Percentiles rank a stretch among this genome's conserved stretches.
Evolutionary conservation across 2,329 filamentous ascomycete genomes (phyloP).

Genomic region (Aspergillus brasiliensis): DNA sequence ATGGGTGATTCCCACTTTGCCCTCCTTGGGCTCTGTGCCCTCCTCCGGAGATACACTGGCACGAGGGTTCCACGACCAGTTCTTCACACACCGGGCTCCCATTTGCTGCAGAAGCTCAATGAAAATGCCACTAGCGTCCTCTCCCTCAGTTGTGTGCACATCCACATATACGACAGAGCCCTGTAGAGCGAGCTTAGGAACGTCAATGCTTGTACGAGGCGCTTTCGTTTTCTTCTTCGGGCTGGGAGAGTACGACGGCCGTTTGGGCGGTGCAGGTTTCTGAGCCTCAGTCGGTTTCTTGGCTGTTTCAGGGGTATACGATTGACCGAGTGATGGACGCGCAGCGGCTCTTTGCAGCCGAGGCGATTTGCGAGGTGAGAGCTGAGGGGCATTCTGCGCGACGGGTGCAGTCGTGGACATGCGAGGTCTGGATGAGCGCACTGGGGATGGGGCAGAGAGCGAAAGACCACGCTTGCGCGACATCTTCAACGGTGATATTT

Average conservation of each 20-base stretch:
- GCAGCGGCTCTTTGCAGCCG: slow-evolving; percentile 17
- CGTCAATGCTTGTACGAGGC: slow-evolving; percentile 26
- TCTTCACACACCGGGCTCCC: slow-evolving; percentile 76
- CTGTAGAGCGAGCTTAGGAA: slow-evolving; percentile 53
- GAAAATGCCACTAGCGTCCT: slow-evolving; percentile 79
- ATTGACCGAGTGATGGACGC: slow-evolving; percentile 13
- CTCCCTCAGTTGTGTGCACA: slow-evolving; percentile 78
- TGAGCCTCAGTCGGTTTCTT: slow-evolving; percentile 15
- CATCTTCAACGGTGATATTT: slow-evolving; percentile 50
- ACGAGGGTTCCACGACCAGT: slow-evolving; percentile 74
- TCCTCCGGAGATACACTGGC: slow-evolving; percentile 41
- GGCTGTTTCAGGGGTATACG: slow-evolving; percentile 22
- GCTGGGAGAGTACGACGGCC: slow-evolving; percentile 24
- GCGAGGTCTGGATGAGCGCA: slow-evolving; percentile 33
- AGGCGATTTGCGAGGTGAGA: slow-evolving; percentile 32
- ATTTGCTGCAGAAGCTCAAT: slow-evolving; percentile 76
- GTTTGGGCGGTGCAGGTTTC: slow-evolving; percentile 9
- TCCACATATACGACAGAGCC: slow-evolving; percentile 82
- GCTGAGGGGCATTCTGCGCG: slow-evolving; percentile 23
- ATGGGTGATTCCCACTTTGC: slow-evolving; percentile 76
- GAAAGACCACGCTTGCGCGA: slow-evolving; percentile 54
- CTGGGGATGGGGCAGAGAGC: slow-evolving; percentile 50
- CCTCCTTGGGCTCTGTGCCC: slow-evolving; percentile 34
- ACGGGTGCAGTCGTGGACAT: slow-evolving; percentile 26
- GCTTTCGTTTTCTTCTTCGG: slow-evolving; percentile 27